Evolutionary conservation across 192 early-diverging fungal species (phyloP), one percentile per base, ranked within the genome.

Genomic region (Gonapodya sp.): DNA sequence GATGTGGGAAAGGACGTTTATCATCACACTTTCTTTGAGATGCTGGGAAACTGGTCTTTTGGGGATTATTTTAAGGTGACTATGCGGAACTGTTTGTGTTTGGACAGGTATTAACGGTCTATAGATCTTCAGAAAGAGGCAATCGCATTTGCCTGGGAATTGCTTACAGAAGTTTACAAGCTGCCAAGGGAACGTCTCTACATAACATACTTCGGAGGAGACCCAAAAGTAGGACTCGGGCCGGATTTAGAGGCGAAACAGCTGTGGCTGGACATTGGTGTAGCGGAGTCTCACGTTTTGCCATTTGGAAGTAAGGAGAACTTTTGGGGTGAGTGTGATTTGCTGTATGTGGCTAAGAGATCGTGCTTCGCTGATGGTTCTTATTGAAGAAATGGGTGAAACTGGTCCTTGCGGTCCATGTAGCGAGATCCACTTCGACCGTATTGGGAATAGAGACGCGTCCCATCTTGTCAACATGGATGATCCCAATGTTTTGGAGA

Each of bases 11-110:
- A 94, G 84, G 97, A 99, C 84, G 93, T 93, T 1, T 99, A 99
- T 86, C 97, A 99, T 88, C 97, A 99, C 86, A 99, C 97, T 46
- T 99, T 97, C 90, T 99, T 99, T 88, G 97, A 99, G 86, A 99
- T 99, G 97, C 89, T 99, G 85, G 97, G 97, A 81, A 99, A 99
- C 92, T 99, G 97, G 97, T 97, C 96, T n/a, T 99, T 99, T 86
- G 96, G 97, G 81, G 94, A 99, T 83, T 97, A 99, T 87, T 99
- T 99, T 87, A 99, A 99, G 92, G 92, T 90, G 78, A n/a, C n/a
- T n/a, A n/a, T n/a, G n/a, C n/a, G n/a, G n/a, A 32, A 34, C 46
- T 31, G 35, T 85, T 2, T 81, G 2, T 2, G 33, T 80, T 80
- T 35, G 30, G 8, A 2, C 18, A 79, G 72, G 74, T 8, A 34